Percentiles rank a stretch among this genome's conserved stretches.
phyloP scores from a whole-genome alignment of 768 basidiomycete species.

The Psilocybe sp. region DNA sequence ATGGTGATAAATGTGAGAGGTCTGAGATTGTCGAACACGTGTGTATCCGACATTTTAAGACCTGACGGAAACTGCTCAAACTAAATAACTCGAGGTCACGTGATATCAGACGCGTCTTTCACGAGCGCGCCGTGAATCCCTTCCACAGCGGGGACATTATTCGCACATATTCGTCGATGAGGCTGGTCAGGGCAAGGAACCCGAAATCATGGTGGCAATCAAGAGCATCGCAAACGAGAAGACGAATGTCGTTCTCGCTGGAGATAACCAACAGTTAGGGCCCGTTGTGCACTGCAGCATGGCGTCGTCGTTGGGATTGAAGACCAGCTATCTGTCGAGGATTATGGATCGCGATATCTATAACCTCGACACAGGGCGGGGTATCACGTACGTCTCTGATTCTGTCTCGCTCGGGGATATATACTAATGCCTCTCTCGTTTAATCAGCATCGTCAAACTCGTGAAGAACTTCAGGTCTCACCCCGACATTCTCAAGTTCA shows the following conservation, averaged over 20 bases:
- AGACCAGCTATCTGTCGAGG: constrained; percentile 49
- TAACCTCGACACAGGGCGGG: constrained; percentile 26
- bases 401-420: neutral
- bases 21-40: too few species aligned
- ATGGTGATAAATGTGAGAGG: too few species aligned
- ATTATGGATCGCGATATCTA: constrained; percentile 41
- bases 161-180: constrained; percentile 66
- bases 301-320: constrained; percentile 47
- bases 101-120: too few species aligned
- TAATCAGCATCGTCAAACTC: constrained; percentile 52
- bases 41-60: too few species aligned
- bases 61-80: too few species aligned
- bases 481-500: constrained; percentile 48
- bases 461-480: constrained; percentile 61
- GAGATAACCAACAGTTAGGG: constrained; percentile 62
- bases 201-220: constrained; percentile 54
- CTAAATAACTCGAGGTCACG: too few species aligned
- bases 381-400: constrained; percentile 31
- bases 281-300: constrained; percentile 51
- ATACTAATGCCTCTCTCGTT: neutral
- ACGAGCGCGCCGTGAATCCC: too few species aligned
- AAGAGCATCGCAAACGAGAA: constrained; percentile 41
- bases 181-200: constrained; percentile 62
- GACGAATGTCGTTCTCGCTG: constrained; percentile 56
- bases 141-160: constrained; percentile 61